These are phyloP conservation scores for Mentha longifolia DNA, from an alignment of 257 asterid genomes.

Conservation along the genomic window DNA sequence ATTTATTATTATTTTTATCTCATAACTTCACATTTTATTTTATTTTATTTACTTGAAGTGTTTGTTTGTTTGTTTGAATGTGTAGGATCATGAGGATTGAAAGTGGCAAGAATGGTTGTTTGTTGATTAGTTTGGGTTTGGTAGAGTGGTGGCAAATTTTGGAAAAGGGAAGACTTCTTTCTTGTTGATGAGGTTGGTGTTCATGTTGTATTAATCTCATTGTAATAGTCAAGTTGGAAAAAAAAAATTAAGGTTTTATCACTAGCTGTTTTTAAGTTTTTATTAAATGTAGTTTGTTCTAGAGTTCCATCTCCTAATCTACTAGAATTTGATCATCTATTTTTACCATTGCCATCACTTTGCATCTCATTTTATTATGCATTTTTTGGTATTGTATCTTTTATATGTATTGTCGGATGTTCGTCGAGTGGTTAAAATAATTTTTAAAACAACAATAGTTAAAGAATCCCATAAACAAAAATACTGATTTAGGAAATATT, in stretches of 20 bases:
- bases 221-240: conserved; percentile 37
- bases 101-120: not conserved
- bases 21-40: not conserved
- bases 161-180: conserved; percentile 8
- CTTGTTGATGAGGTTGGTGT: conserved; percentile 31
- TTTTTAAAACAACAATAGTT: too few relatives aligned
- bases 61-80: not conserved
- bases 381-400: too few relatives aligned
- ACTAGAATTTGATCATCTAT: conserved; percentile 28
- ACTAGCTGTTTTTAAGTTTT: conserved; percentile 11
- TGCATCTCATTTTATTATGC: too few relatives aligned
- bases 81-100: conserved; percentile 46
- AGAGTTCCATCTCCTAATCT: conserved; percentile 14
- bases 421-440: too few relatives aligned
- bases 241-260: not conserved
- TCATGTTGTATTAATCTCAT: conserved; percentile 32
- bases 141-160: conserved; percentile 34
- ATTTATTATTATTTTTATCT: too few relatives aligned
- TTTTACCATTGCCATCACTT: not conserved
- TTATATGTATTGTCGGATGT: too few relatives aligned
- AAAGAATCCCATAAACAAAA: too few relatives aligned
- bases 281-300: conserved; percentile 21
- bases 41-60: not conserved
- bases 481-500: too few relatives aligned
- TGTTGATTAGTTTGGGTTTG: not conserved